Base-by-base conservation (phyloP, 1,284 basidiomycete species). In the Grifola frondosa region DNA sequence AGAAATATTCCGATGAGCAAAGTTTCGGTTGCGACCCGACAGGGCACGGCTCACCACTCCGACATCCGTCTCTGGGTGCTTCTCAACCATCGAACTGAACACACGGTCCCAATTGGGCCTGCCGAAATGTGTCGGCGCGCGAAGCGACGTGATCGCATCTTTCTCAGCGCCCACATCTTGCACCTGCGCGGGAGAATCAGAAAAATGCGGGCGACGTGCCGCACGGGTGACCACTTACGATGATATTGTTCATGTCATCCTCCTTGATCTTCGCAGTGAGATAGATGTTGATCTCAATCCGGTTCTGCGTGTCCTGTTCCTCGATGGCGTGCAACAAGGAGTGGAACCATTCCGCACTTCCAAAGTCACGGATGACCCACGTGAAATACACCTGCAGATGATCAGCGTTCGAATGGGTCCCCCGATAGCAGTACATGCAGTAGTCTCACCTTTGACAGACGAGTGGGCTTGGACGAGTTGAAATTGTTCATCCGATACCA, bases 401-500 rank as follows among this genome's bases (percentile, higher is more conserved):
- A 28, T 35, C 6, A 23, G 15, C 20, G 34, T 35, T 20, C 12
- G 17, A 20, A n/a, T n/a, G n/a, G n/a, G n/a, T n/a, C n/a, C n/a
- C n/a, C n/a, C n/a, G n/a, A n/a, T n/a, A n/a, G n/a, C n/a, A n/a
- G n/a, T n/a, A n/a, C n/a, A n/a, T n/a, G n/a, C n/a, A 9, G 33
- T 23, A 24, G 12, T 38, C 20, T 53, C 52, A 54, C 58, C 69
- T 90, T 90, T 35, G 84, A 87, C 32, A 91, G 74, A 30, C 88
- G 78, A 2, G 88, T 90, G 3, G 81, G 78, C 64, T 81, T 84
- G 22, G 77, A 77, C 54, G 72, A 67, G 63, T 84, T 79, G 60
- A 88, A 73, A 66, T 84, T 84, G 69, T 92, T 93, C 82, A 91
- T 87, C 36, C 88, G 82, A 70, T 94, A 95, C 91, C 92, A 95